These are phyloP conservation scores for Saccharomycopsis sp. DNA, from an alignment of 805 yeast species.

Conservation along the genomic window DNA sequence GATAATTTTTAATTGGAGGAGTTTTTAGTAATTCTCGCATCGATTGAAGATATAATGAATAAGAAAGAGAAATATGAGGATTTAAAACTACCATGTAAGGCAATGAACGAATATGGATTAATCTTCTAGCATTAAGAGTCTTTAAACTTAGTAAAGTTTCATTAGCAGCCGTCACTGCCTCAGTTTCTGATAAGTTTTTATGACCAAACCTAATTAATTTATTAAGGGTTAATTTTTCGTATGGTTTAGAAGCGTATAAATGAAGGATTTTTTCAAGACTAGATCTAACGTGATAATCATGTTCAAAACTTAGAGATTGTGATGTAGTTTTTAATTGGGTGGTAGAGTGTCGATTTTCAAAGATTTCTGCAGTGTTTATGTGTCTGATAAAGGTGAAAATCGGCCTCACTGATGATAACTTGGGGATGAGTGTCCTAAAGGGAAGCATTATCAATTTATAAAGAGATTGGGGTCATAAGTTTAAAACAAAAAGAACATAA, in stretches of 20 bases:
- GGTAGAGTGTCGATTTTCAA: neutral
- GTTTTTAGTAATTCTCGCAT: slow-evolving; percentile 40
- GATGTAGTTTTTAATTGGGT: slow-evolving; percentile 5
- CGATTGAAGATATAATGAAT: slow-evolving; percentile 62
- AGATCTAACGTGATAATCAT: slow-evolving; percentile 47
- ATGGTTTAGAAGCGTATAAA: slow-evolving; percentile 40
- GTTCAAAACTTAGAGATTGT: slow-evolving; percentile 27
- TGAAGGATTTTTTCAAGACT: slow-evolving; percentile 49
- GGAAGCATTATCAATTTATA: too few species aligned
- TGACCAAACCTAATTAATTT: slow-evolving; percentile 36
- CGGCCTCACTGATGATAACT: too few species aligned
- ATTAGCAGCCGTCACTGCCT: slow-evolving; percentile 32
- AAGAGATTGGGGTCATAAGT: too few species aligned
- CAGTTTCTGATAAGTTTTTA: slow-evolving; percentile 22
- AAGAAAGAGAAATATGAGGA: slow-evolving; percentile 74
- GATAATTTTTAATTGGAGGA: slow-evolving; percentile 34
- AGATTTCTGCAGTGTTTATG: neutral
- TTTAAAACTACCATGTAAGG: slow-evolving; percentile 82
- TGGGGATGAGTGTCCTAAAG: too few species aligned
- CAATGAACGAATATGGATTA: slow-evolving; percentile 57
- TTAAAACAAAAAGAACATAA: too few species aligned
- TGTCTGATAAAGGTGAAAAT: neutral
- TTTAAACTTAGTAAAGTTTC: slow-evolving; percentile 48
- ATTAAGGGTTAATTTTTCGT: slow-evolving; percentile 44
- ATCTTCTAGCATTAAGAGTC: slow-evolving; percentile 57